These are phyloP conservation scores for Xerocomus amazonicus DNA, from an alignment of 1,284 basidiomycete species.

Conservation along the genomic window DNA sequence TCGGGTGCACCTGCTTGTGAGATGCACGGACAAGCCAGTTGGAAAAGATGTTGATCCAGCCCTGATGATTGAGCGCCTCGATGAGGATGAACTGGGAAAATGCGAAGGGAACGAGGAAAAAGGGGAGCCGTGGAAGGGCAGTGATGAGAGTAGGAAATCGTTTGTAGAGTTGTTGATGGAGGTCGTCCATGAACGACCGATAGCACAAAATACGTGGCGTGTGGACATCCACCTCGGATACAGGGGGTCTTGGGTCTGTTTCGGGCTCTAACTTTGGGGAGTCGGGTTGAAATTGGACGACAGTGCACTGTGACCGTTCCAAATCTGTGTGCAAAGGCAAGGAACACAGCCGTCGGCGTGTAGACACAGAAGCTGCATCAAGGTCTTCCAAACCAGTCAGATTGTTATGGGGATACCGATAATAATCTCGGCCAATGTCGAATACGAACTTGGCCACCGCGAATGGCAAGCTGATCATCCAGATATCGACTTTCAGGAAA, in stretches of 20 bases:
- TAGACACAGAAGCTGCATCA: not conserved
- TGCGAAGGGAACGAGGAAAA: conserved; percentile 86
- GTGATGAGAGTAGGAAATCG: conserved; percentile 75
- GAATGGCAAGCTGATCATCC: conserved; percentile 87
- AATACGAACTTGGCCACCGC: conserved; percentile 69
- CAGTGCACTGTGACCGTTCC: not conserved
- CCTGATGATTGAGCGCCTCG: conserved; percentile 76
- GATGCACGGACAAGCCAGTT: too few species aligned
- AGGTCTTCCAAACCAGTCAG: conserved; percentile 5
- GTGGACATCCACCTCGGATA: not conserved
- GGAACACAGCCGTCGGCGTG: not conserved
- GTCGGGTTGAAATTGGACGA: not conserved
- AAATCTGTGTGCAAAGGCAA: not conserved
- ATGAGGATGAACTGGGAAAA: conserved; percentile 96
- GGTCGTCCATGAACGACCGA: conserved; percentile 16
- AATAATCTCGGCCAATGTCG: conserved; percentile 62
- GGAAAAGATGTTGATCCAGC: conserved; percentile 91
- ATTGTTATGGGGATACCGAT: conserved; percentile 35
- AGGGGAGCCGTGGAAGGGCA: conserved; percentile 70
- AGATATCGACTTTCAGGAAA: conserved; percentile 64
- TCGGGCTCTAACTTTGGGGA: not conserved
- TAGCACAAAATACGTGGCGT: conserved; percentile 8
- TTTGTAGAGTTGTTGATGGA: conserved; percentile 27
- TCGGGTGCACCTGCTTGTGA: too few species aligned
- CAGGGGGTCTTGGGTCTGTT: not conserved